These are phyloP conservation scores for Penicillium tannophilum DNA, from an alignment of 495 filamentous ascomycete species.

Conservation along the genomic window DNA sequence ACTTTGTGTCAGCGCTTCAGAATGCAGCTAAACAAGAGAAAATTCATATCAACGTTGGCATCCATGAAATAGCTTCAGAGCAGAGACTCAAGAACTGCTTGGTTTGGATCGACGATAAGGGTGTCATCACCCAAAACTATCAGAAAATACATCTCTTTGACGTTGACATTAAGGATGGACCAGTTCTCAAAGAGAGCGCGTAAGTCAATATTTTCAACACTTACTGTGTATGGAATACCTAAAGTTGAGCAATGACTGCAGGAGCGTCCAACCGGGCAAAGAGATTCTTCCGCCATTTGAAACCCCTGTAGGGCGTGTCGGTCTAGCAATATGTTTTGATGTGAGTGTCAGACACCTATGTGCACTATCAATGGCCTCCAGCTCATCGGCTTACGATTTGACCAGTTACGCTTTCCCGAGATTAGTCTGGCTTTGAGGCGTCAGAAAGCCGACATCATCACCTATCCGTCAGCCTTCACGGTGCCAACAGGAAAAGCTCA, in stretches of 20 bases:
- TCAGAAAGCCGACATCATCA: slow-evolving; percentile 72
- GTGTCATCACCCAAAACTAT: slow-evolving; percentile 63
- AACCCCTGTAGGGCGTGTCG: slow-evolving; percentile 73
- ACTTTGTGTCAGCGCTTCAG: slow-evolving; percentile 75
- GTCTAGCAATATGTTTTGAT: slow-evolving; percentile 87
- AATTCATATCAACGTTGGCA: slow-evolving; percentile 82
- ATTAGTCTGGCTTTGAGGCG: slow-evolving; percentile 66
- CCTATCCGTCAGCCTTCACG: slow-evolving; percentile 91
- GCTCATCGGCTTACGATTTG: slow-evolving; percentile 1
- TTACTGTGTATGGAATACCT: not conserved
- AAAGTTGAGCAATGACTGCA: slow-evolving; percentile 16
- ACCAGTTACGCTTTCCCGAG: slow-evolving; percentile 76
- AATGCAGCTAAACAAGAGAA: slow-evolving; percentile 58
- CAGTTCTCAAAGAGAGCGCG: slow-evolving; percentile 63
- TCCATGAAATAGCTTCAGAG: slow-evolving; percentile 73
- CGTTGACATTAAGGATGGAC: slow-evolving; percentile 65
- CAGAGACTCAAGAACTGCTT: slow-evolving; percentile 63
- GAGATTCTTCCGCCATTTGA: slow-evolving; percentile 67
- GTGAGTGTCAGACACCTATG: slow-evolving; percentile 38
- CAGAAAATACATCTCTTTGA: slow-evolving; percentile 83
- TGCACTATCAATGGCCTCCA: not conserved
- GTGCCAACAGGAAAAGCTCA: slow-evolving; percentile 83
- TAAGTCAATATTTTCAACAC: slow-evolving; percentile 18
- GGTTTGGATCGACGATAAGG: slow-evolving; percentile 69
- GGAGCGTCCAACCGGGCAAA: slow-evolving; percentile 62